Conservation (phyloP, 2,329 filamentous ascomycete species). For the Neopestalotiopsis clavispora region DNA sequence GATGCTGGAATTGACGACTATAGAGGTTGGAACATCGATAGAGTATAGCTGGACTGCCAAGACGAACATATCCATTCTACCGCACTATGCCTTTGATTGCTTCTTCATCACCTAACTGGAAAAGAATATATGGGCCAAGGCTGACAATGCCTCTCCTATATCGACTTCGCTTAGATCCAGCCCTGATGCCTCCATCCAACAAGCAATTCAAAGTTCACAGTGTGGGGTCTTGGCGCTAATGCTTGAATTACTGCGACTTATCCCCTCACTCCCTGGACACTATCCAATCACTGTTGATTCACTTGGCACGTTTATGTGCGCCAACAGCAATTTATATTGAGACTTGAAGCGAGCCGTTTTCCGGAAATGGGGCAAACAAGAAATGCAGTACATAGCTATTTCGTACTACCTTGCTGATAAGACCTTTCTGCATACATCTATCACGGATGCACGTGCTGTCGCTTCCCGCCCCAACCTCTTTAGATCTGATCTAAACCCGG, state of each 20-base stretch:
- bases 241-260: background rate
- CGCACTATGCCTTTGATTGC: too few relatives aligned
- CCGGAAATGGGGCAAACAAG: background rate
- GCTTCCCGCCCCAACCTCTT: background rate
- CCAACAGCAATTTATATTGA: background rate
- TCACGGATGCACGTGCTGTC: background rate
- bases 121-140: too few relatives aligned
- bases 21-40: too few relatives aligned
- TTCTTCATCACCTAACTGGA: too few relatives aligned
- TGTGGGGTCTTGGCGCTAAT: background rate
- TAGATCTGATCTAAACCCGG: background rate
- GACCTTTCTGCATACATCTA: background rate
- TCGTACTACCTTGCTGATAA: too few relatives aligned
- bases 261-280: background rate
- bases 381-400: too few relatives aligned
- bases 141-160: too few relatives aligned
- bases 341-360: background rate
- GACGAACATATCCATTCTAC: too few relatives aligned
- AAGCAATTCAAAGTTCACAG: background rate
- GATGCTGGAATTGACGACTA: too few relatives aligned
- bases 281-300: background rate
- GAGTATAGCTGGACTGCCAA: too few relatives aligned
- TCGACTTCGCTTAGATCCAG: background rate
- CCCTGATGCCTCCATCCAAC: background rate
- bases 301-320: background rate